phyloP scores from a whole-genome alignment of 2,329 filamentous ascomycete species.

The Hypoxylon sp. region DNA sequence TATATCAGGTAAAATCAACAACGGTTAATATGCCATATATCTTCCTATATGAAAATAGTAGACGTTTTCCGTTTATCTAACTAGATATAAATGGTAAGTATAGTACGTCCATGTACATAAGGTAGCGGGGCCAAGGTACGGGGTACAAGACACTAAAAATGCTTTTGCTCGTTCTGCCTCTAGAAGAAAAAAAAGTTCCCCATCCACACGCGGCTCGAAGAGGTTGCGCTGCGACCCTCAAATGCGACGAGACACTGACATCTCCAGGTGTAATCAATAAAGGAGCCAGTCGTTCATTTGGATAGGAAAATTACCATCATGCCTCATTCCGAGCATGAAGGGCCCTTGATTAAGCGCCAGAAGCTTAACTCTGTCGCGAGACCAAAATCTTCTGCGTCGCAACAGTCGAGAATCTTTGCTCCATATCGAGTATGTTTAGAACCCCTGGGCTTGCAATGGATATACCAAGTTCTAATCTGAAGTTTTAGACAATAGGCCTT shows the following conservation, averaged over 20 bases:
- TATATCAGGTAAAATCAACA: background rate
- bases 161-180: constrained; percentile 10
- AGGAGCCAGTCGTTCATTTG: background rate
- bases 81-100: background rate
- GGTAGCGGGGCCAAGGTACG: constrained; percentile 17
- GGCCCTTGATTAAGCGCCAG: constrained; percentile 81
- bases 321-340: constrained; percentile 70
- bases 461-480: constrained; percentile 22
- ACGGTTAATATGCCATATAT: background rate
- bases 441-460: constrained; percentile 1
- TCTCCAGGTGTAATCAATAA: background rate
- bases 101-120: too few species aligned
- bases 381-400: constrained; percentile 56
- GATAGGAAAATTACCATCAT: constrained; percentile 55
- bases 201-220: constrained; percentile 21
- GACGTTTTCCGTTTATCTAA: background rate
- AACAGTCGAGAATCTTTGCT: constrained; percentile 86
- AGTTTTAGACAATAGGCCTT: constrained; percentile 83
- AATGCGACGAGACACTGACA: constrained; percentile 20
- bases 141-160: constrained; percentile 19
- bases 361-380: constrained; percentile 67
- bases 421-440: constrained; percentile 80
- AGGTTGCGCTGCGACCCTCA: constrained; percentile 19
- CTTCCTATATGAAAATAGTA: background rate
- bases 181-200: constrained; percentile 28